Percentiles rank a stretch among this genome's conserved stretches.
Conservation (phyloP, 176 grass and related monocot genomes). For the bread wheat (Triticum aestivum) region IWGSC_CS_RefSeq_v2.1 NC_057804.1:103808275-103808774, state of each 20-base stretch:
- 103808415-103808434: background rate
- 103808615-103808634: background rate
- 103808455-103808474: background rate
- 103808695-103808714: conserved; percentile 4
- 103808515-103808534: conserved; percentile 8
- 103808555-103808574: background rate
- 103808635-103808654: conserved; percentile 48
- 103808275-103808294: background rate
- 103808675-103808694: conserved; percentile 33
- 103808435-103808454: background rate
- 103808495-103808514: conserved; percentile 4
- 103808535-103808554: conserved; percentile 7
- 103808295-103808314: background rate
- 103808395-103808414: conserved; percentile 5
- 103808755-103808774: background rate
- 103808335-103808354: background rate
- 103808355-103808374: background rate
- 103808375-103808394: background rate
- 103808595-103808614: background rate
- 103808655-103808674: conserved; percentile 43
- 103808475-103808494: background rate
- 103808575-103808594: background rate
- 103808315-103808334: conserved; percentile 13
- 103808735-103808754: background rate
- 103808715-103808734: background rate